Base-by-base conservation (phyloP, 148 eudicot species). In the Nepenthes gracilis region DNA sequence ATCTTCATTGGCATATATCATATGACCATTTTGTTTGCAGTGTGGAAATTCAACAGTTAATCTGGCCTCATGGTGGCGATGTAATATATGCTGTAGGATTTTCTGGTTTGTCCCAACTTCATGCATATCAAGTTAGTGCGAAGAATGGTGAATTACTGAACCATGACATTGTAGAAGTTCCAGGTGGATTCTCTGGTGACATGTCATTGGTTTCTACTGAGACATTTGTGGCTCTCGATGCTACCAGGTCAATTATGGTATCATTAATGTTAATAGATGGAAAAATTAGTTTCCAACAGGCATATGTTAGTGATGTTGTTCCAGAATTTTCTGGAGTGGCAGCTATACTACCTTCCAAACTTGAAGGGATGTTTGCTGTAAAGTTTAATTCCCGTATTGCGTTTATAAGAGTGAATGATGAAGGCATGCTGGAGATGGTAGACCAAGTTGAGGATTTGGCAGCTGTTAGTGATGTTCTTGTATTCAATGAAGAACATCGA, bases 121-220 rank as follows among this genome's bases (percentile, higher is more conserved):
- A 75, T 55, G 78, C 74, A 62, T 81, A 76, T 66, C 70, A 79
- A 71, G 66, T 94, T 35, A 73, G 81, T 72, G 80, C 76, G 14
- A 84, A 74, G 70, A 89, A 70, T 72, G 99, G 97, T 3, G 95
- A 78, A 67, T 45, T 89, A 63, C 72, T 85, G 74, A 81, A 81
- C 73, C 84, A 86, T 50, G 74, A 69, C 47, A 62, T 54, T 55
- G 67, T 70, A 58, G 66, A 72, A 55, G 64, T 78, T 67, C 70
- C 92, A 33, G 78, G 78, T 68, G 86, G 97, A 49, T 78, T 94
- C 64, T 80, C 80, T 72, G 83, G 97, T 60, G 85, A 83, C 47
- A 63, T 94, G 33, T 78, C 81, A 62, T 67, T 74, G 14, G 67
- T 85, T 61, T 71, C 95, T 33, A 75, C 70, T 59, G 88, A 86